Base-by-base conservation (phyloP, 78 protist genomes). In the Dictyostelium citrinum region DNA sequence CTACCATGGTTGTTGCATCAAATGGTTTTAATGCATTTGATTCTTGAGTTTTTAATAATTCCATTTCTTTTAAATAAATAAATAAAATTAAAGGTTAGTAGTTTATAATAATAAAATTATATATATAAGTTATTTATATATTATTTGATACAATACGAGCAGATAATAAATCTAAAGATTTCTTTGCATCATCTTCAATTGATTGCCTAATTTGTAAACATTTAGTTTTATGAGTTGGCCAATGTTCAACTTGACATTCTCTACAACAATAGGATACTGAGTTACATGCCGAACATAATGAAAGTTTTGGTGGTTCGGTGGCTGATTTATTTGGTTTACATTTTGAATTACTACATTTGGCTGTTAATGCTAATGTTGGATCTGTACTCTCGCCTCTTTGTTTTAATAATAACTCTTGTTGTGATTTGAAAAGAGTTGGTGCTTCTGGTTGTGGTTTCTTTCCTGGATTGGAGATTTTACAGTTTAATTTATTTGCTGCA, bases 211-310 rank as follows among this genome's bases (percentile, higher is more conserved):
- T 84, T 74, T 86, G 22, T 27, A 33, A 58, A 49, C 92, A 86
- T 77, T 20, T 24, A 2, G 14, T 83, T 77, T 86, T 86, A 55
- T 86, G 92, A 22, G 29, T 37, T 27, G 68, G 39, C 92, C 92
- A 86, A 45, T 86, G 80, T 37, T 43, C 68, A 7, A 55, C 55
- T 61, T 86, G 92, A 41, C 92, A 86, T 16, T 86, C 84, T 68
- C 78, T 79, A 27, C 68, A 43, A 45, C 92, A 86, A 64, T 86
- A 86, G 17, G 83, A 55, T n/a, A 64, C 78, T 7, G 80, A 16
- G n/a, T 10, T 24, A 64, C 92, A 86, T 2, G 64, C 77, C 33
- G 77, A 24, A 49, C 92, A 86, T 51, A 61, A 20, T 24, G 45
- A 76, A 5, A 86, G 92, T 22, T 60, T 29, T 33, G 27, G 39